These are phyloP conservation scores for Sanghuangporus sanghuang DNA, from an alignment of 1,284 basidiomycete species.

Conservation along the genomic window DNA sequence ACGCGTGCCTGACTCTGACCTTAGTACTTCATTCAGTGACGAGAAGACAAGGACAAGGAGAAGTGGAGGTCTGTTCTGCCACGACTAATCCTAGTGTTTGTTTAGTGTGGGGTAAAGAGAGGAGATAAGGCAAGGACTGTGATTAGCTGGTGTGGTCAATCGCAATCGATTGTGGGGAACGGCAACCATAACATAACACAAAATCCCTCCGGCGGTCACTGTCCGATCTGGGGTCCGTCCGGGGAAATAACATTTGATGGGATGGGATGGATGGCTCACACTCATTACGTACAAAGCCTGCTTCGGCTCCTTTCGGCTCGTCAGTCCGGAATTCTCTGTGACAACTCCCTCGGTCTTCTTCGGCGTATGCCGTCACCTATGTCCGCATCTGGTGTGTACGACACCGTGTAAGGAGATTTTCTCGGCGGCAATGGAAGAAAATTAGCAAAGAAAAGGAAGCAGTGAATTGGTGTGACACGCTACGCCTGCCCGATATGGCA, in stretches of 20 bases:
- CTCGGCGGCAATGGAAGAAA: background rate
- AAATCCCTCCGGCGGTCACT: background rate
- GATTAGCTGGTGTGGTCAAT: background rate
- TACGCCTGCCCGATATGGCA: background rate
- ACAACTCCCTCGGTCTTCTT: background rate
- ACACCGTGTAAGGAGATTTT: background rate
- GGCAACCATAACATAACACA: background rate
- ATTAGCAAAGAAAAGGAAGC: background rate
- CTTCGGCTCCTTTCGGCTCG: background rate
- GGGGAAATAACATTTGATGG: slow-evolving; percentile 1
- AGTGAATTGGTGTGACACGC: background rate
- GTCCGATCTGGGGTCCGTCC: background rate
- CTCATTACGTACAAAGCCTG: background rate
- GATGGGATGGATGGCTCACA: too few species aligned
- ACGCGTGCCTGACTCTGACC: background rate
- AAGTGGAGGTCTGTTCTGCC: too few species aligned
- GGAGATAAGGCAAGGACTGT: background rate
- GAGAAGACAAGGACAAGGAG: background rate
- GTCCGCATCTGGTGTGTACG: background rate
- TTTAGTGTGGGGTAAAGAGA: background rate
- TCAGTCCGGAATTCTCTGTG: background rate
- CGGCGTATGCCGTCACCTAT: background rate
- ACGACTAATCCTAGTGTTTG: too few species aligned
- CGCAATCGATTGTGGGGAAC: background rate
- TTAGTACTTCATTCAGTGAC: too few species aligned